These are phyloP conservation scores for Chaetothyriales sp. DNA, from an alignment of 2,329 filamentous ascomycete genomes.

Conservation along the genomic window DNA sequence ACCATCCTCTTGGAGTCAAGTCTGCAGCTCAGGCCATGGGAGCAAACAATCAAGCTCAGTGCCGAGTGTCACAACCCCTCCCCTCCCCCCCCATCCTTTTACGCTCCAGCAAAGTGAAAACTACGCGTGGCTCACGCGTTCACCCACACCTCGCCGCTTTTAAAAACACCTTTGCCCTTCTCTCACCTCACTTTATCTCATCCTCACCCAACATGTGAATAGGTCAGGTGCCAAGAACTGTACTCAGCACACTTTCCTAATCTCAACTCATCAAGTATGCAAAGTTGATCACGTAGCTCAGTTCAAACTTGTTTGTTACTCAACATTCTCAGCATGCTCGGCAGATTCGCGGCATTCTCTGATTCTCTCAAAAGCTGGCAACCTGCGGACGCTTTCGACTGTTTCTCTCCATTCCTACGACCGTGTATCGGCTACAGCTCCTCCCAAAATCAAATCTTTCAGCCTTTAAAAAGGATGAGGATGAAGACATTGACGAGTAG, in stretches of 20 bases:
- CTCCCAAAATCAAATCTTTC: conserved; percentile 8
- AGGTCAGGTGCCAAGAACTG: too few species aligned
- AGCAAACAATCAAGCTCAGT: background rate
- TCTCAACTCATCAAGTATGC: too few species aligned
- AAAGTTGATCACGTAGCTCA: too few species aligned
- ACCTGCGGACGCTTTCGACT: background rate
- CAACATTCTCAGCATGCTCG: background rate
- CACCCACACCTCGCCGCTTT: too few species aligned
- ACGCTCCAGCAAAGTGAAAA: too few species aligned
- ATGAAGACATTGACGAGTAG: background rate
- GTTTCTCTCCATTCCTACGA: conserved; percentile 2
- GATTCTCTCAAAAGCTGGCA: background rate
- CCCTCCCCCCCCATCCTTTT: too few species aligned
- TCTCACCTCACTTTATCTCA: too few species aligned
- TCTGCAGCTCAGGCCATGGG: background rate
- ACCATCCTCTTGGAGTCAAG: background rate
- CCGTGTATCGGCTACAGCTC: conserved; percentile 8
- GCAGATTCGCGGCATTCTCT: background rate
- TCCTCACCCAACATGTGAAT: too few species aligned
- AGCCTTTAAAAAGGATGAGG: conserved; percentile 2
- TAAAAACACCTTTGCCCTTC: too few species aligned
- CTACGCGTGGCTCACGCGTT: too few species aligned
- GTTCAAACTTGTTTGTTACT: too few species aligned
- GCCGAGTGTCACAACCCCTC: background rate
- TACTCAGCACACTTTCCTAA: too few species aligned